Evolutionary conservation across 139 green algal genomes (phyloP), one percentile per base, ranked within the genome.

Genomic region (Chlorella sp.): DNA sequence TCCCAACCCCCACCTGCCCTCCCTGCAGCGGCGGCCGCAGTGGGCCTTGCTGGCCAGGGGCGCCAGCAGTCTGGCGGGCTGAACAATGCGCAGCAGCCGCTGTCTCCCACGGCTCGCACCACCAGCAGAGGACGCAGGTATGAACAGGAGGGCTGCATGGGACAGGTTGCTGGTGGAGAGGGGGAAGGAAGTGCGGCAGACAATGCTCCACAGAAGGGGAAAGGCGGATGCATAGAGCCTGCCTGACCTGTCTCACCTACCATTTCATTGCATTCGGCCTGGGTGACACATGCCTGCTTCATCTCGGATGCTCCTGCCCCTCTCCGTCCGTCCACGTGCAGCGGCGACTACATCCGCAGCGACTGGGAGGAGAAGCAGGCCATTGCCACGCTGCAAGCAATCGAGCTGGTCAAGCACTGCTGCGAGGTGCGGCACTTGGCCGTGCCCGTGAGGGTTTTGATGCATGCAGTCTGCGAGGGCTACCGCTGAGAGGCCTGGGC

Each of bases 301-400:
- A n/a, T n/a, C n/a, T n/a, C n/a, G n/a, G n/a, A n/a, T n/a, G n/a
- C n/a, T n/a, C n/a, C n/a, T n/a, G n/a, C n/a, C n/a, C n/a, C n/a
- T n/a, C n/a, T n/a, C n/a, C n/a, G n/a, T n/a, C n/a, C n/a, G n/a
- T n/a, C 75, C 32, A 3, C 20, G 3, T 80, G 71, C 55, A 74
- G 85, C 17, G 85, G 80, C 41, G 83, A 90, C 63, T 78, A 71
- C 44, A 86, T 81, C 30, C 74, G 87, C 38, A 90, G 85, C 28
- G 91, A 94, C 60, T 91, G 94, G 60, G 95, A 97, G 71, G 93
- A 98, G 88, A 89, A 92, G 88, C 91, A 91, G 65, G 85, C 96
- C 4, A 91, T 97, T 44, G 86, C 88, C 56, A 85, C 89, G 36
- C 92, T 97, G 56, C 87, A 94, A 81, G 91, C 88, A 17, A 87